These are phyloP conservation scores for Balamuthia mandrillaris DNA, from an alignment of 208 protist genomes.

Conservation along the genomic window DNA sequence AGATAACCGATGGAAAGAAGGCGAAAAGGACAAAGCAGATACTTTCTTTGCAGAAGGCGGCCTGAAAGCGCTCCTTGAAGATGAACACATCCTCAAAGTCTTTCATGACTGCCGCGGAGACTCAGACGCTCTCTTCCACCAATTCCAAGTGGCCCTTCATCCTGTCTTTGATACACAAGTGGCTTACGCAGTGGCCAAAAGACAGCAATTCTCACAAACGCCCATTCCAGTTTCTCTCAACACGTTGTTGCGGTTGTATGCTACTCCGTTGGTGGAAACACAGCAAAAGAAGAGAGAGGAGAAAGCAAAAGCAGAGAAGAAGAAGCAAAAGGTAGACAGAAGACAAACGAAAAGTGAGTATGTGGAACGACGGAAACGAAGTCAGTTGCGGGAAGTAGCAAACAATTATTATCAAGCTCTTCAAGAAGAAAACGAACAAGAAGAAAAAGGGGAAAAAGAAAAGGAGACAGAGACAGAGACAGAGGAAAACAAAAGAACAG, in stretches of 20 bases:
- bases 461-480: too few relatives aligned
- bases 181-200: neutral
- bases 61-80: neutral
- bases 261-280: neutral
- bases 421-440: neutral
- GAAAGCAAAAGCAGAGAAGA: neutral
- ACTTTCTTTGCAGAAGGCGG: neutral
- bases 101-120: neutral
- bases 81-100: neutral
- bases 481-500: too few relatives aligned
- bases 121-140: neutral
- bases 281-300: neutral
- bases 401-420: neutral
- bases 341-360: neutral
- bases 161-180: neutral
- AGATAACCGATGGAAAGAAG: too few relatives aligned
- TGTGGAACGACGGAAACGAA: neutral
- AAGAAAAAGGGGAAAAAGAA: too few relatives aligned
- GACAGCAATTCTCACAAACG: neutral
- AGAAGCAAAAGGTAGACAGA: neutral
- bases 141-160: neutral
- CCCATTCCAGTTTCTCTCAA: neutral
- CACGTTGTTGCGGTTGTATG: neutral
- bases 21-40: too few relatives aligned
- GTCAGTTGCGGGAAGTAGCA: neutral